Base-by-base conservation (phyloP, 345 rosid species). In the Alliaria petiolata region DNA sequence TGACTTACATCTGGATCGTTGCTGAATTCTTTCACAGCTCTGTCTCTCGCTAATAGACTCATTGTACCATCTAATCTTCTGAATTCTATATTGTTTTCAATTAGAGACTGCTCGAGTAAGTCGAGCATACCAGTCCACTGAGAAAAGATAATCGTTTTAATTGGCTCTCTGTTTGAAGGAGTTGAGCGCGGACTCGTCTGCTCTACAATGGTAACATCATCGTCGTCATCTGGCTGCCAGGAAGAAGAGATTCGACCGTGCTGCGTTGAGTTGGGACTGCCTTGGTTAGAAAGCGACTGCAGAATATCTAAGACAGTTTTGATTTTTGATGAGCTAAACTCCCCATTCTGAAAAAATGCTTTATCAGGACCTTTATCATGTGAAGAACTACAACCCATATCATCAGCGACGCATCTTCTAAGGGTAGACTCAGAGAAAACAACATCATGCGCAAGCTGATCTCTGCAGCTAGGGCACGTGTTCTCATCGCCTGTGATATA, bases 61-160 rank as follows among this genome's bases (percentile, higher is more conserved):
- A 93, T 91, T 43, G 89, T 87, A 60, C 97, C 96, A 58, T 93
- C 98, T 77, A 93, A 89, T 78, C 98, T 87, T 84, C 98, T 84
- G 69, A 79, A 87, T 34, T 82, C 75, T 70, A 93, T 79, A 47
- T 71, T 54, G 75, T 72, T 68, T 76, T 79, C 81, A 25, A 50
- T 78, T 70, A 93, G 67, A 64, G 92, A 79, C 36, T 4, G 10
- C 84, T 89, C 91, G 51, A 93, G 85, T 78, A 90, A 70, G 84
- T 93, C 85, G 74, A 93, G 80, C 98, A 93, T 93, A 45, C 91
- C 76, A 44, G 96, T 93, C 97, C 98, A 93, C 75, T 93, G 98
- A 35, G 97, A 87, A 83, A 93, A 93, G 68, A 93, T 67, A 56
- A 93, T 91, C 31, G 97, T 68, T 80, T 93, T 93, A 57, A 84